Percentiles rank a stretch among this genome's conserved stretches.
Conservation (phyloP, 169 alveolate species). For the Cryptosporidium parvum region DNA sequence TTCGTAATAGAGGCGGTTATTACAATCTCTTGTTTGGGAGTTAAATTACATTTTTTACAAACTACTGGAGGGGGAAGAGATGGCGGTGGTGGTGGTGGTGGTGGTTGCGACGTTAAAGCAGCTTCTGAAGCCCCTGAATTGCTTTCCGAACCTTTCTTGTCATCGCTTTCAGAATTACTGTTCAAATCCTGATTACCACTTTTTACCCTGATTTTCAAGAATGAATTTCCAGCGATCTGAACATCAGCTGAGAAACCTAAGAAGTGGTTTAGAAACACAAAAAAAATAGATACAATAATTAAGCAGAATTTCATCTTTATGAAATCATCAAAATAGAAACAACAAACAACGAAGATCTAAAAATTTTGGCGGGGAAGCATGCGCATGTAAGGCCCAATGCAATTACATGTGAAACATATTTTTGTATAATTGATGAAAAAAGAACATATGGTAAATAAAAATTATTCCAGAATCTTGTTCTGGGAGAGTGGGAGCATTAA, state of each 20-base stretch:
- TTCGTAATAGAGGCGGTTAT: constrained; percentile 6
- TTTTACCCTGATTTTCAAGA: neutral
- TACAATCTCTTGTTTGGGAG: constrained; percentile 1
- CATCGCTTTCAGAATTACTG: neutral
- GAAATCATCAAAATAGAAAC: neutral
- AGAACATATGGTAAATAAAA: neutral
- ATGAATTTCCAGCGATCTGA: neutral
- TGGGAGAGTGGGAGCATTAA: neutral
- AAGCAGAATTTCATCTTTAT: neutral
- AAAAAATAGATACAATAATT: neutral
- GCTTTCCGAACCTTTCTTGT: neutral
- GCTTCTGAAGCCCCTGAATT: neutral
- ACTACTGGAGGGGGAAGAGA: neutral
- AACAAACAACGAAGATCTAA: neutral
- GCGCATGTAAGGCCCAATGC: neutral
- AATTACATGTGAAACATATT: neutral
- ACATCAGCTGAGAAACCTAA: neutral
- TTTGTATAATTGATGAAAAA: neutral
- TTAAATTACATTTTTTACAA: neutral
- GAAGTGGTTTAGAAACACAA: neutral
- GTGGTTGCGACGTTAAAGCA: neutral
- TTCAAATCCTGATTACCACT: neutral
- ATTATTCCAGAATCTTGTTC: neutral
- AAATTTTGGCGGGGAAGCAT: neutral
- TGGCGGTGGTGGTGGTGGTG: constrained; percentile 22